These are phyloP conservation scores for Bruguiera sexangula DNA, from an alignment of 345 rosid genomes.

Conservation along the genomic window DNA sequence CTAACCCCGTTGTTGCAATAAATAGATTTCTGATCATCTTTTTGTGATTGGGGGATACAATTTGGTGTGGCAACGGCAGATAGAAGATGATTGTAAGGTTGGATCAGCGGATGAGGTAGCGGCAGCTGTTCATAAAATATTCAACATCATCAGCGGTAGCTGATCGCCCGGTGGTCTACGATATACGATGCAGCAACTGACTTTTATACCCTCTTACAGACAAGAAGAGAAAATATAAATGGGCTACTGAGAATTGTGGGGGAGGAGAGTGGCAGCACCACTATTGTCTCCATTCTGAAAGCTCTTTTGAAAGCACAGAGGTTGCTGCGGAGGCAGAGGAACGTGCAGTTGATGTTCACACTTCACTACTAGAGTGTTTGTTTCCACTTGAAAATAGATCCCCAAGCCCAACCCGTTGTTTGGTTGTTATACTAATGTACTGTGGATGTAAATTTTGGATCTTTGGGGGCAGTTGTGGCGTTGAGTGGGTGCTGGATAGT, in stretches of 20 bases:
- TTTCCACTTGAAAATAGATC: no score
- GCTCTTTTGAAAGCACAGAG: slow-evolving; percentile 5
- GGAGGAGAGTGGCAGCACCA: slow-evolving; percentile 2
- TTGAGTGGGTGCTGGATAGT: background rate
- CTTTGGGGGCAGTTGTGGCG: background rate
- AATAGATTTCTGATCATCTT: background rate
- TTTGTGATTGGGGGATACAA: background rate
- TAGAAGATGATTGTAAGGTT: slow-evolving; percentile 63
- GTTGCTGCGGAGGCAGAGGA: background rate
- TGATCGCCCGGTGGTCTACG: slow-evolving; percentile 16
- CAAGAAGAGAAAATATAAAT: background rate
- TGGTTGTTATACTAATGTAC: no score
- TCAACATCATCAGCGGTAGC: slow-evolving; percentile 44
- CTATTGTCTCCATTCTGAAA: slow-evolving; percentile 11
- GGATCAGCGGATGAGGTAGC: slow-evolving; percentile 63
- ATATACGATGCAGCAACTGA: slow-evolving; percentile 8
- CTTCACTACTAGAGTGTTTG: no score
- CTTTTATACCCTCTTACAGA: background rate
- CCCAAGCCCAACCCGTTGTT: no score
- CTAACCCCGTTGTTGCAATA: background rate
- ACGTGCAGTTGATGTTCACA: no score
- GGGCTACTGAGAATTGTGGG: background rate
- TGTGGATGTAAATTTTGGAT: no score
- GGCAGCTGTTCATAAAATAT: slow-evolving; percentile 57
- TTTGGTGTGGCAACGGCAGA: slow-evolving; percentile 31